Evolutionary conservation across 306 rosid genomes (phyloP), one percentile per base, ranked within the genome.

Genomic region (Corylus avellana): DNA sequence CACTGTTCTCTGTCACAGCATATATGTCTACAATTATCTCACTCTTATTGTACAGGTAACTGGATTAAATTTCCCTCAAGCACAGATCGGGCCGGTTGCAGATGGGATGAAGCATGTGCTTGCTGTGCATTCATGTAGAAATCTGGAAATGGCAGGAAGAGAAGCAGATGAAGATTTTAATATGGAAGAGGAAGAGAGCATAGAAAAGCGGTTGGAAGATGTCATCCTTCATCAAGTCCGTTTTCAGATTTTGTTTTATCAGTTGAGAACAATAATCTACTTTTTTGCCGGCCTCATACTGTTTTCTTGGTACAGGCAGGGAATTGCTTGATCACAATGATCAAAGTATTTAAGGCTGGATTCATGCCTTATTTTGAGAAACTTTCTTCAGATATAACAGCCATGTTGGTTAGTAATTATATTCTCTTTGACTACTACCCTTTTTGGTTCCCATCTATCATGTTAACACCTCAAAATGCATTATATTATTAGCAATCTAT

Each of bases 1-100:
- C 53, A 49, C 53, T 49, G 53, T 49, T 49, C 14, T 1, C 53
- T 12, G 14, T 49, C 46, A 32, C 55, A 39, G 16, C 42, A 42
- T 42, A 42, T 5, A 42, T 57, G 14, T 11, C 11, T 49, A 49
- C 53, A 42, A 49, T 42, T 42, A 42, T 42, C 46, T 49, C 3
- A 49, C 53, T 49, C 11, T 58, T 59, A 16, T 78, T 48, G 35
- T 74, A 77, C 80, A 83, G 86, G n/a, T 22, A 44, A 50, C 56
- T 39, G 64, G 70, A 50, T 6, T 73, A 49, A 22, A 37, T 75
- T 39, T 78, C 16, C 2, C 7, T 17, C 0, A 0, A 50, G n/a
- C 44, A 16, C 72, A 48, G 35, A 58, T 78, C 37, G 14, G 39
- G 62, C 17, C 5, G 29, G 62, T 78, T 70, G 54, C 48, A 17